phyloP scores from a whole-genome alignment of 306 rosid genomes.

The Cicer cuneatum region DNA sequence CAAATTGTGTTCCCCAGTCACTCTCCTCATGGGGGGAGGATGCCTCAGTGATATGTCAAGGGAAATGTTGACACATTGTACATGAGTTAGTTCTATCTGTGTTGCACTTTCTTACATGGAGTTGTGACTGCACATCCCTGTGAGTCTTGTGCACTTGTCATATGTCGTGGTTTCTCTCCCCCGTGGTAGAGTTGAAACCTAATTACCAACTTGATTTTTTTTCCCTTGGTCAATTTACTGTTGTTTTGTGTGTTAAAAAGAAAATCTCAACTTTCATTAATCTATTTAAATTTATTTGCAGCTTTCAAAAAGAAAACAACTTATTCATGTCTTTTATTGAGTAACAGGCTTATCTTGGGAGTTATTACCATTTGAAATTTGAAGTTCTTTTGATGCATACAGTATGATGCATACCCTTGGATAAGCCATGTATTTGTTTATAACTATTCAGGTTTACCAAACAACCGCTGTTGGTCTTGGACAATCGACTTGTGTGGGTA shows the following conservation, averaged over 20 bases:
- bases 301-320: conserved; percentile 9
- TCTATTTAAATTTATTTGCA: neutral
- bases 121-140: conserved; percentile 13
- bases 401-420: conserved; percentile 24
- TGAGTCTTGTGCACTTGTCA: neutral
- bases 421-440: conserved; percentile 38
- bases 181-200: conserved; percentile 1
- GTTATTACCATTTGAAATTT: conserved; percentile 34
- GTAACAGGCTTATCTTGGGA: conserved; percentile 33
- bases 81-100: neutral
- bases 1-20: neutral
- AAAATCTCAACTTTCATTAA: neutral
- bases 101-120: conserved; percentile 1
- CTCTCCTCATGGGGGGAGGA: conserved; percentile 6
- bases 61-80: conserved; percentile 1
- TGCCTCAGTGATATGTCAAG: neutral
- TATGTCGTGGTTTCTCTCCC: neutral
- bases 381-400: conserved; percentile 37
- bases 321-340: conserved; percentile 22
- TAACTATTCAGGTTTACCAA: conserved; percentile 81
- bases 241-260: neutral
- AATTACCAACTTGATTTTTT: neutral
- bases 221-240: conserved; percentile 8
- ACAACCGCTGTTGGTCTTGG: conserved; percentile 99
- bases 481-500: conserved; percentile 99